Percentiles rank a stretch among this genome's conserved stretches.
phyloP scores from a whole-genome alignment of 2,329 filamentous ascomycete genomes.

The Penicillium aurantiogriseum region DNA sequence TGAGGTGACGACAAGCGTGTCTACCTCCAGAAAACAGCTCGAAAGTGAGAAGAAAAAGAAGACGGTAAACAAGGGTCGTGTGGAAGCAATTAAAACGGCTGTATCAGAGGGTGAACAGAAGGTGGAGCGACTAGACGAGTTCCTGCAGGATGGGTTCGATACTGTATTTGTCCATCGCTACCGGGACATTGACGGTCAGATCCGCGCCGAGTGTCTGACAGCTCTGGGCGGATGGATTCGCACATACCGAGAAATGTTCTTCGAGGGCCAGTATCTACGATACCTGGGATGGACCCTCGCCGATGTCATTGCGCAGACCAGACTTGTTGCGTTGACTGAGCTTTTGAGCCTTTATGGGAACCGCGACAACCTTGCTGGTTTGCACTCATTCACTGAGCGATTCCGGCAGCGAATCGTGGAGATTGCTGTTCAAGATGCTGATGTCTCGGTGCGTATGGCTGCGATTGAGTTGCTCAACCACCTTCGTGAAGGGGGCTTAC shows the following conservation, averaged over 20 bases:
- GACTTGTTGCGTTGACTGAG: conserved; percentile 84
- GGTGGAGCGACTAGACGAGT: conserved; percentile 66
- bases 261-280: conserved; percentile 84
- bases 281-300: conserved; percentile 96
- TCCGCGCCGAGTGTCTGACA: conserved; percentile 82
- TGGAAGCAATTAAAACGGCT: conserved; percentile 69
- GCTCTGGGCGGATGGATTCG: conserved; percentile 88
- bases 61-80: conserved; percentile 73
- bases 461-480: conserved; percentile 80
- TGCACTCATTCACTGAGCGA: conserved; percentile 89
- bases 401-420: conserved; percentile 86
- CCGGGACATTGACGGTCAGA: conserved; percentile 85
- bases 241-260: conserved; percentile 79
- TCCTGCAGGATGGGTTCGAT: conserved; percentile 84
- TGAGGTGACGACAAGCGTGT: conserved; percentile 68
- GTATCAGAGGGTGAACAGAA: conserved; percentile 69
- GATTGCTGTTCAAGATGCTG: conserved; percentile 84
- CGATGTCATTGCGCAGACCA: conserved; percentile 70
- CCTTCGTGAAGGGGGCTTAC: conserved; percentile 76
- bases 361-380: conserved; percentile 69
- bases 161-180: conserved; percentile 94
- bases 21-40: conserved; percentile 73
- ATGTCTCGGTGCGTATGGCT: conserved; percentile 73
- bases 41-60: conserved; percentile 72
- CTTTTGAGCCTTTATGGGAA: conserved; percentile 76